Evolutionary conservation across 2,329 filamentous ascomycete species (phyloP).

Genomic region (Leptographium wingfieldii): DNA sequence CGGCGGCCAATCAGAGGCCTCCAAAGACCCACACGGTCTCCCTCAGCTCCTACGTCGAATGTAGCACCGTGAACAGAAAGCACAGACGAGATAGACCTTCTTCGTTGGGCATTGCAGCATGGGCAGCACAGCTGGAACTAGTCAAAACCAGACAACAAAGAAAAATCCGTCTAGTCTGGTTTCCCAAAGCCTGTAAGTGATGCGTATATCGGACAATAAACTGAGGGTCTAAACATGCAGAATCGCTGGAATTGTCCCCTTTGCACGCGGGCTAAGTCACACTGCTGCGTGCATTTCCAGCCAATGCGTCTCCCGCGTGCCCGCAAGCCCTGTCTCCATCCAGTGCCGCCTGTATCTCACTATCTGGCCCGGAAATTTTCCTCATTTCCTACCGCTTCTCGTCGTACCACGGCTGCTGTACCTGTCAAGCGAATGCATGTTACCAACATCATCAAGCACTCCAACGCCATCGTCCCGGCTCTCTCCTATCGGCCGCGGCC

Average conservation of each 20-base stretch:
- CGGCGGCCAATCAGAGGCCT: neutral
- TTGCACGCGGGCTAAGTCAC: neutral
- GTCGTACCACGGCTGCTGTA: neutral
- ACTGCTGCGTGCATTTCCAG: neutral
- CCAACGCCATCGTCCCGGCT: neutral
- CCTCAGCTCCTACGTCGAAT: neutral
- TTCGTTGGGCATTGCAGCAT: too few species aligned
- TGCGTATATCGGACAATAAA: neutral
- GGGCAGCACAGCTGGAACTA: neutral
- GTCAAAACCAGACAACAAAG: too few species aligned
- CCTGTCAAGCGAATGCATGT: neutral
- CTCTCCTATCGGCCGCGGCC: constrained; percentile 47
- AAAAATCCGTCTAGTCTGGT: neutral
- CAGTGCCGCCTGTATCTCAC: neutral
- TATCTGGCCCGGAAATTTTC: too few species aligned
- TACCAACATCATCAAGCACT: neutral
- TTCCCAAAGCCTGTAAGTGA: neutral
- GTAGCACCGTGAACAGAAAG: too few species aligned
- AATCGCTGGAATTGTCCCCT: neutral
- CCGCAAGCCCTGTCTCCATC: neutral
- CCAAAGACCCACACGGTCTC: neutral
- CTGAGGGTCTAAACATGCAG: neutral
- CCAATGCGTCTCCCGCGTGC: neutral
- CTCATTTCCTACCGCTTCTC: neutral
- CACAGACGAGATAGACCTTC: too few species aligned